A percentile compares a stretch with the other conserved stretches of the same genome.
Evolutionary conservation across 495 filamentous ascomycete genomes (phyloP).

Genomic region (Acidomyces sp.): DNA sequence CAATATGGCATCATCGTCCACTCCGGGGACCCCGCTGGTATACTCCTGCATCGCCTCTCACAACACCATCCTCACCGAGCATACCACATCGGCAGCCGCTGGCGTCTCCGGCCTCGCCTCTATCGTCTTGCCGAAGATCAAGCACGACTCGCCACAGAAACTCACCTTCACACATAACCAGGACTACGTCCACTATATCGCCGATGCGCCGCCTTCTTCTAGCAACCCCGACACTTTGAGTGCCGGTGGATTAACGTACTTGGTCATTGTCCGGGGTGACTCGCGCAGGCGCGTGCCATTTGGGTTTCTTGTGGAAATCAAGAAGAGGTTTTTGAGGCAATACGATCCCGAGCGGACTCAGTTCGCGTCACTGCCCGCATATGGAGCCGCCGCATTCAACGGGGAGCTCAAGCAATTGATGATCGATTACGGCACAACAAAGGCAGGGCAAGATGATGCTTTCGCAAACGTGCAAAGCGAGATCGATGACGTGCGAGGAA

Average conservation of each 20-base stretch:
- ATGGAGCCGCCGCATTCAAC: slow-evolving; percentile 84
- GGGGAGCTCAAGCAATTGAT: slow-evolving; percentile 61
- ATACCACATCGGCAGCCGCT: slow-evolving; percentile 64
- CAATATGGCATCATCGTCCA: slow-evolving; percentile 22
- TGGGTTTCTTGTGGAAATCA: slow-evolving; percentile 83
- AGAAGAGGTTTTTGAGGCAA: slow-evolving; percentile 68
- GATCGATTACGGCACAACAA: slow-evolving; percentile 69
- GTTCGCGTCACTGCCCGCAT: slow-evolving; percentile 67
- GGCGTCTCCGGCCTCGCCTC: slow-evolving; percentile 69
- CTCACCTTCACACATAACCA: slow-evolving; percentile 52
- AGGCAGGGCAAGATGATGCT: slow-evolving; percentile 63
- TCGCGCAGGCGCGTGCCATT: slow-evolving; percentile 82
- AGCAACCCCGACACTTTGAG: slow-evolving; percentile 25
- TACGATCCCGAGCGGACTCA: slow-evolving; percentile 58
- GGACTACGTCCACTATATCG: slow-evolving; percentile 91
- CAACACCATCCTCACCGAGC: slow-evolving; percentile 82
- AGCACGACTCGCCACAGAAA: slow-evolving; percentile 66
- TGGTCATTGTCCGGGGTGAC: slow-evolving; percentile 64
- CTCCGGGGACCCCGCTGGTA: slow-evolving; percentile 20
- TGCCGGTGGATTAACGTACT: slow-evolving; percentile 69
- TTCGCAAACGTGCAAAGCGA: slow-evolving; percentile 69
- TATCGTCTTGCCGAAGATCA: slow-evolving; percentile 90
- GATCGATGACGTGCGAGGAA: slow-evolving; percentile 84
- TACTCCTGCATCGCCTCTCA: slow-evolving; percentile 76
- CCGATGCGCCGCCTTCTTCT: slow-evolving; percentile 44